Conservation (phyloP, 257 asterid genomes). For the Craterostigma plantagineum region DNA sequence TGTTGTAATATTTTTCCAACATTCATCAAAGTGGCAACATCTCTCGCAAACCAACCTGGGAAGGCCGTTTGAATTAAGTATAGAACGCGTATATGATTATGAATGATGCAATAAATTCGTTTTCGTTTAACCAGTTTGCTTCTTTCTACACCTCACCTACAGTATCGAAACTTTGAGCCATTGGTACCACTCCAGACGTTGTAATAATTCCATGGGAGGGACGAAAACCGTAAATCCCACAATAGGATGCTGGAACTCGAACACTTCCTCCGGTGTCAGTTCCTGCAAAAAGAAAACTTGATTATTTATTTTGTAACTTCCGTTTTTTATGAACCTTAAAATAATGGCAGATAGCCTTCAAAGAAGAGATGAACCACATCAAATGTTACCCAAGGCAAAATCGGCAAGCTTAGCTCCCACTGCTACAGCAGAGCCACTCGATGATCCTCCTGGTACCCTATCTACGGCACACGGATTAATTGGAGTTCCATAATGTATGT, state of each 20-base stretch:
- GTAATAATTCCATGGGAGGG: constrained; percentile 82
- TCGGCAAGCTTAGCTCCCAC: constrained; percentile 62
- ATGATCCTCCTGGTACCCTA: constrained; percentile 92
- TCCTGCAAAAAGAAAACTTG: constrained; percentile 26
- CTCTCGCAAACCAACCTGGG: constrained; percentile 89
- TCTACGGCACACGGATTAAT: constrained; percentile 64
- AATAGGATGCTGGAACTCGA: constrained; percentile 82
- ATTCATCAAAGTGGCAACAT: constrained; percentile 41
- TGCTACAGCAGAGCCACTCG: constrained; percentile 93
- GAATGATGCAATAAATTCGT: too few relatives aligned
- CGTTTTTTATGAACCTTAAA: too few relatives aligned
- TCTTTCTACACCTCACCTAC: constrained; percentile 35
- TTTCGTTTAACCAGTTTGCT: neutral
- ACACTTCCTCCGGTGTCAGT: constrained; percentile 95
- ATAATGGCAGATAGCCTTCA: too few relatives aligned
- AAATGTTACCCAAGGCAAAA: constrained; percentile 56
- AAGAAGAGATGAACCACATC: too few relatives aligned
- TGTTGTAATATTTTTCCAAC: constrained; percentile 51
- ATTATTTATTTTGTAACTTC: neutral
- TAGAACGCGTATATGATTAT: too few relatives aligned
- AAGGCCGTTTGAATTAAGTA: constrained; percentile 1
- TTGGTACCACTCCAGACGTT: constrained; percentile 48
- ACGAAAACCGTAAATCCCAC: constrained; percentile 71
- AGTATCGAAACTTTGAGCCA: constrained; percentile 92
- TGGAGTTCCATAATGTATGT: constrained; percentile 73